These are phyloP conservation scores for Beauveria caledonica DNA, from an alignment of 2,329 filamentous ascomycete species.

Conservation along the genomic window DNA sequence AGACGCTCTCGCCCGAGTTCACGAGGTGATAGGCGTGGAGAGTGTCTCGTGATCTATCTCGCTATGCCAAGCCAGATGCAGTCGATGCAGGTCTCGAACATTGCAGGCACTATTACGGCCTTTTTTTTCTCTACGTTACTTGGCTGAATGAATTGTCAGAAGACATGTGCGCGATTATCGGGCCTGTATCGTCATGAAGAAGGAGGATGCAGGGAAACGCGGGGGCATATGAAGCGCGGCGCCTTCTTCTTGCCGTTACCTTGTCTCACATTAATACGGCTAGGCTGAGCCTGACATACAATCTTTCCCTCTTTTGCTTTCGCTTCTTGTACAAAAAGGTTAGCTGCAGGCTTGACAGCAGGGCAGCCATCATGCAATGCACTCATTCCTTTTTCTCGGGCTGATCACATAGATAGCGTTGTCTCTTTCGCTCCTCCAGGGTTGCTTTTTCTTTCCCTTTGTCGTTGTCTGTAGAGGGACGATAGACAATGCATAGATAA, in stretches of 20 bases:
- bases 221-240: neutral
- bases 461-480: neutral
- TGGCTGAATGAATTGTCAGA: neutral
- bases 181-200: neutral
- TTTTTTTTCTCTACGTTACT: neutral
- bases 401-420: neutral
- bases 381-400: neutral
- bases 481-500: neutral
- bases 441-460: neutral
- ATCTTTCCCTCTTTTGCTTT: neutral
- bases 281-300: neutral
- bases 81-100: neutral
- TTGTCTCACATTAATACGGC: constrained; percentile 1
- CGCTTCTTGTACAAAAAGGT: neutral
- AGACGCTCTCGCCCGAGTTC: constrained; percentile 50
- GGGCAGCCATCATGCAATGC: neutral
- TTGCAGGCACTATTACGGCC: neutral
- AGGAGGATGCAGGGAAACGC: neutral
- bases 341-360: neutral
- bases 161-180: neutral
- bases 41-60: constrained; percentile 10
- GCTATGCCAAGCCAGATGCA: neutral
- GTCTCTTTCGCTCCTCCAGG: neutral
- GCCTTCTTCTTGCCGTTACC: neutral
- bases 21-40: constrained; percentile 36